These are phyloP conservation scores for Phytophthora tentaculata DNA, from an alignment of 352 stramenopile species.

Conservation along the genomic window DNA sequence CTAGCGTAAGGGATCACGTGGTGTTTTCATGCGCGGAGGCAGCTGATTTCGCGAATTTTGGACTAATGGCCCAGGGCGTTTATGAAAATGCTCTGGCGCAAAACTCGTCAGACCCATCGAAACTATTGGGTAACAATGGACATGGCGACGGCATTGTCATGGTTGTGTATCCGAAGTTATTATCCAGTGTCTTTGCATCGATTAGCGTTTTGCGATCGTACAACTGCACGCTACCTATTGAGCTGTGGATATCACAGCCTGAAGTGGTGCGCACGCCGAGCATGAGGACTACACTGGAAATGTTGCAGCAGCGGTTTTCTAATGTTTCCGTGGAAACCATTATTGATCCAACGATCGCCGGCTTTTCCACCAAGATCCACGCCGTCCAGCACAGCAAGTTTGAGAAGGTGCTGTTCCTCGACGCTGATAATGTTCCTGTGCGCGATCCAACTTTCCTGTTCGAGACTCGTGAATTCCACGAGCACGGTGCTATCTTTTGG, in stretches of 20 bases:
- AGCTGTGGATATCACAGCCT: slow-evolving; percentile 69
- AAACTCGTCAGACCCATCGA: slow-evolving; percentile 20
- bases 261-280: slow-evolving; percentile 42
- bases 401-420: slow-evolving; percentile 77
- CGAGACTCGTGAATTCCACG: slow-evolving; percentile 44
- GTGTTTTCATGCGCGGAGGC: slow-evolving; percentile 63
- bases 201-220: slow-evolving; percentile 54
- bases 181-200: slow-evolving; percentile 73
- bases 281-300: slow-evolving; percentile 40
- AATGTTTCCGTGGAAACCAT: slow-evolving; percentile 59
- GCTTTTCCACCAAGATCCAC: slow-evolving; percentile 76
- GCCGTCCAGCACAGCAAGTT: slow-evolving; percentile 71
- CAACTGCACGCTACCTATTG: slow-evolving; percentile 68
- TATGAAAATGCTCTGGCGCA: slow-evolving; percentile 34
- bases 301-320: slow-evolving; percentile 38
- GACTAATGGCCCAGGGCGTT: slow-evolving; percentile 38
- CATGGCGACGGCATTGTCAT: slow-evolving; percentile 67
- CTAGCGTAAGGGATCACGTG: slow-evolving; percentile 55
- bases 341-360: slow-evolving; percentile 45
- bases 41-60: slow-evolving; percentile 71
- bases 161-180: slow-evolving; percentile 72
- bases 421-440: slow-evolving; percentile 73
- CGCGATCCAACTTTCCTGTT: slow-evolving; percentile 76
- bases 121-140: slow-evolving; percentile 39
- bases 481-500: slow-evolving; percentile 70